These are phyloP conservation scores for Protea cynaroides DNA, from an alignment of 164 flowering plant species.

Conservation along the genomic window DNA sequence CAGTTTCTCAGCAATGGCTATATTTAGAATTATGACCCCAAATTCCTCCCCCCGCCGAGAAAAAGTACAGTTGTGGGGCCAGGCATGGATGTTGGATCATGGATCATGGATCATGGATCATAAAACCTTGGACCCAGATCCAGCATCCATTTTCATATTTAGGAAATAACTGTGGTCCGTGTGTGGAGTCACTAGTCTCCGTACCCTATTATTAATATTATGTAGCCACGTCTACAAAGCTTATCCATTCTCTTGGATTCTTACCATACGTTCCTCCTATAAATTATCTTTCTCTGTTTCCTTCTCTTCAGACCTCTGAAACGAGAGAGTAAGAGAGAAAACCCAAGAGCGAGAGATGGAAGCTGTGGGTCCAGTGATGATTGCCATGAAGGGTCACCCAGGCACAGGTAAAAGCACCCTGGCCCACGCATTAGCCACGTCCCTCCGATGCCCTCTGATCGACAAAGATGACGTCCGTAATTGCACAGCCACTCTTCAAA, in stretches of 20 bases:
- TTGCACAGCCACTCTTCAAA: slow-evolving; percentile 36
- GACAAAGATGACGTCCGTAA: slow-evolving; percentile 75
- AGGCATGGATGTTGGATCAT: too few relatives aligned
- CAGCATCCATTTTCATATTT: too few relatives aligned
- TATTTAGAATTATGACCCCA: too few relatives aligned
- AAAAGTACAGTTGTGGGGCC: too few relatives aligned
- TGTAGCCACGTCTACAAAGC: not conserved
- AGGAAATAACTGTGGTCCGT: too few relatives aligned
- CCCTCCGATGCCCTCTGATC: slow-evolving; percentile 53
- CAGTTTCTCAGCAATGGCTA: too few relatives aligned
- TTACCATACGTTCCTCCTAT: too few relatives aligned
- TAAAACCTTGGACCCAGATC: too few relatives aligned
- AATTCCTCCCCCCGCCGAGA: too few relatives aligned
- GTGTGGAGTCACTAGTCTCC: not conserved
- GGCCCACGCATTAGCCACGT: slow-evolving; percentile 41
- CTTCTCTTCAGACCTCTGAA: not conserved
- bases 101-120: too few relatives aligned
- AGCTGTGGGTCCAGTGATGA: slow-evolving; percentile 21
- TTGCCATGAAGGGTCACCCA: slow-evolving; percentile 88
- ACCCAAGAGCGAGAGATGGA: slow-evolving; percentile 1
- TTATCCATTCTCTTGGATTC: not conserved
- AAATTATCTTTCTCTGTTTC: too few relatives aligned
- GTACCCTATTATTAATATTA: too few relatives aligned
- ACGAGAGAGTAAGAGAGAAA: not conserved
- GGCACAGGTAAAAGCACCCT: slow-evolving; percentile 71